These are phyloP conservation scores for Austropuccinia psidii DNA, from an alignment of 1,284 basidiomycete species.

Conservation along the genomic window DNA sequence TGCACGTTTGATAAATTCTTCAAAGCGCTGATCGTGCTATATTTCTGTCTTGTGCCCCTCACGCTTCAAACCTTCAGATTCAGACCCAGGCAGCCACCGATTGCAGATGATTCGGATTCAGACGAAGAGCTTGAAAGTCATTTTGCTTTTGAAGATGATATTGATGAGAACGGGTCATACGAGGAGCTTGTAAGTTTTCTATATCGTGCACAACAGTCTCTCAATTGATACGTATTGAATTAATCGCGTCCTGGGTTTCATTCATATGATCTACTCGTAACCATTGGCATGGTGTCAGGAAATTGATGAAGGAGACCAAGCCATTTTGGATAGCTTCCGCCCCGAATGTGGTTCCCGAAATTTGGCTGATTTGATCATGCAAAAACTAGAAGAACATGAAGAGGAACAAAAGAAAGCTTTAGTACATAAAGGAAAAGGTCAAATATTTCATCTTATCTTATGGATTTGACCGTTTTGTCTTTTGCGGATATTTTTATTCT, in stretches of 20 bases:
- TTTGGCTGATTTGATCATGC: conserved; percentile 89
- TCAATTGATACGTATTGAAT: too few relatives aligned
- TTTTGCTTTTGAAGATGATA: not conserved
- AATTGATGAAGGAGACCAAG: conserved; percentile 78
- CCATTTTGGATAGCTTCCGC: conserved; percentile 69
- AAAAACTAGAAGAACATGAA: conserved; percentile 66
- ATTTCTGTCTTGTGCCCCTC: conserved; percentile 19
- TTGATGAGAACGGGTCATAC: conserved; percentile 14
- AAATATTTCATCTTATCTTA: conserved; percentile 54
- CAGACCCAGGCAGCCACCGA: not conserved
- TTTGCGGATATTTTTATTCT: not conserved
- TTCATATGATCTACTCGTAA: not conserved
- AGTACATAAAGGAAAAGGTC: conserved; percentile 10
- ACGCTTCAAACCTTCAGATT: conserved; percentile 36
- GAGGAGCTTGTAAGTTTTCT: not conserved
- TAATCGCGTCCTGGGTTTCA: too few relatives aligned
- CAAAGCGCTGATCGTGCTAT: too few relatives aligned
- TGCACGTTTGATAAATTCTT: too few relatives aligned
- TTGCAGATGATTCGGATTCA: not conserved
- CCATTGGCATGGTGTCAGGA: too few relatives aligned
- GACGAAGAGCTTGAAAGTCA: not conserved
- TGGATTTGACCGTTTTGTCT: conserved; percentile 25
- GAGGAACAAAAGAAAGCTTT: conserved; percentile 47
- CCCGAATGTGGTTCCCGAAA: conserved; percentile 68
- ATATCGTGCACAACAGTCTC: not conserved